Conservation (phyloP, 257 asterid genomes). For the Mitragyna speciosa region DNA sequence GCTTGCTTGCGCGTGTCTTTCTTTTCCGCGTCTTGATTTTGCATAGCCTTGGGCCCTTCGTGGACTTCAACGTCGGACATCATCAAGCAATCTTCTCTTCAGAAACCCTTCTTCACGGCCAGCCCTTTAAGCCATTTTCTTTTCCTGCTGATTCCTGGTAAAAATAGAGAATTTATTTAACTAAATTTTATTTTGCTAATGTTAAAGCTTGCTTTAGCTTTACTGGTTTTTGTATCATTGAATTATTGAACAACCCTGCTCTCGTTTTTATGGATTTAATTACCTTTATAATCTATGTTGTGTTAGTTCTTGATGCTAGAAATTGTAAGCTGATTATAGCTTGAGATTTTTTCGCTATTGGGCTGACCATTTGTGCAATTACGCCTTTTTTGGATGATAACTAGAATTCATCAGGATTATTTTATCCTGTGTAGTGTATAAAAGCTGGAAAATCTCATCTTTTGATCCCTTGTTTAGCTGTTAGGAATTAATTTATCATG, state of each 20-base stretch:
- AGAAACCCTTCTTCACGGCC: not conserved
- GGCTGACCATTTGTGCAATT: not conserved
- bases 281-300: not conserved
- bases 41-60: not conserved
- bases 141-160: not conserved
- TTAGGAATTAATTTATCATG: too few relatives aligned
- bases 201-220: not conserved
- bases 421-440: not conserved
- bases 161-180: too few relatives aligned
- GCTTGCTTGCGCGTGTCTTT: not conserved
- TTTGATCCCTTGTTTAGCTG: too few relatives aligned
- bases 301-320: not conserved
- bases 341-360: conserved; percentile 1
- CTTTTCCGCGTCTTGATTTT: not conserved
- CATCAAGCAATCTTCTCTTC: not conserved
- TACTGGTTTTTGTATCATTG: not conserved
- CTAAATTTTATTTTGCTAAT: not conserved
- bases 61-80: not conserved
- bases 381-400: not conserved
- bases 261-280: not conserved
- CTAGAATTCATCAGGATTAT: too few relatives aligned
- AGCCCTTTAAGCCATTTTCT: not conserved
- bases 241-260: not conserved
- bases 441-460: not conserved
- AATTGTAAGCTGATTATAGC: too few relatives aligned